Evolutionary conservation across 176 grass and related monocot genomes (phyloP), one percentile per base, ranked within the genome.

Genomic region (Poa annua): DNA sequence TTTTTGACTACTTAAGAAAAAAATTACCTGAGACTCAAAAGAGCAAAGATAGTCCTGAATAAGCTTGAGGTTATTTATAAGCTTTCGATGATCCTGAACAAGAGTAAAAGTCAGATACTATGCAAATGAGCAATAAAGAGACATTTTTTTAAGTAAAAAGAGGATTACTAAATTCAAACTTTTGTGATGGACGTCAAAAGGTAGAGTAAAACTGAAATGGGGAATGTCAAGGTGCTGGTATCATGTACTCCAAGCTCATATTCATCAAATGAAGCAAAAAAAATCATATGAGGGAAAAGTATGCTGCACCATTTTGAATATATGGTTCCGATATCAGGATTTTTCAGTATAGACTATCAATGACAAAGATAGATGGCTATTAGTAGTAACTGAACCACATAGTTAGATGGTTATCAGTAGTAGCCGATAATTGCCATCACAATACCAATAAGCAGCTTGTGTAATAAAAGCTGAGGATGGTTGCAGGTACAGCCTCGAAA

Each of bases 41-140:
- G 92, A 98, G 89, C 90, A 95, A 88, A 95, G 92, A 81, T 95
- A 98, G 16, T 98, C 96, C 80, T 98, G 90, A 90, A 98, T 95
- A 82, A 86, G 90, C 73, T 98, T 95, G 78, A 98, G 89, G 81
- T 98, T 95, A 50, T 86, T 84, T 79, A 94, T 95, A 81, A 98
- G 92, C 83, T 95, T 98, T 54, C 80, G 88, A 66, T 89, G 88
- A 80, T 98, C 96, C 92, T 98, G 87, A 75, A 74, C 61, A 74
- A 76, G 25, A 80, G 53, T 77, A 67, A 32, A 22, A 64, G 42
- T 76, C 22, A 78, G 54, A 81, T 29, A 25, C 38, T 45, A 78
- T 5, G 42, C 0, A 75, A 35, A 83, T 50, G 54, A 71, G n/a
- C 25, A 74, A 75, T 70, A 14, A 14, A 48, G 0, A 48, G 0